These are phyloP conservation scores for Stagonosporopsis rhizophila DNA, from an alignment of 2,329 filamentous ascomycete genomes.

Conservation along the genomic window DNA sequence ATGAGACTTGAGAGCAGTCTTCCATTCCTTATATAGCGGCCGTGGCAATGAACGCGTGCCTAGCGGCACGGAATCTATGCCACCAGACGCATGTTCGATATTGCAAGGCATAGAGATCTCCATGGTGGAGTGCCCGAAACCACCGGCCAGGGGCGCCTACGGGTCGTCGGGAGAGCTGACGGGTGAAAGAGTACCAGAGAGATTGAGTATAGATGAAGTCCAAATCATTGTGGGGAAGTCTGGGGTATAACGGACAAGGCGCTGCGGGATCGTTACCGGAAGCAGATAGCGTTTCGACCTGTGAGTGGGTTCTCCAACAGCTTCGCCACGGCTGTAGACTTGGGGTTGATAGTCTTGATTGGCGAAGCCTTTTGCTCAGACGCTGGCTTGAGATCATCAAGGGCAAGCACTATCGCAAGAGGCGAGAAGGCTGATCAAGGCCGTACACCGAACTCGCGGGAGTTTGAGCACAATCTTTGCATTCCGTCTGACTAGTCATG, in stretches of 20 bases:
- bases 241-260: conserved; percentile 45
- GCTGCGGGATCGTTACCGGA: conserved; percentile 39
- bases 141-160: conserved; percentile 34
- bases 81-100: conserved; percentile 28
- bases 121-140: conserved; percentile 19
- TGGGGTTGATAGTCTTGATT: conserved; percentile 26
- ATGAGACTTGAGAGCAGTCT: conserved; percentile 12
- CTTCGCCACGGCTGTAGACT: conserved; percentile 25
- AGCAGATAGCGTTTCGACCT: conserved; percentile 29
- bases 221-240: conserved; percentile 40
- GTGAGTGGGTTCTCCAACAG: conserved; percentile 16
- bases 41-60: not conserved
- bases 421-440: not conserved
- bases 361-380: conserved; percentile 14
- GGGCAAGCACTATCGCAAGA: not conserved
- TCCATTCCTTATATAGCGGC: conserved; percentile 37
- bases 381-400: not conserved
- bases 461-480: conserved; percentile 1
- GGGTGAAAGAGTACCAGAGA: conserved; percentile 27
- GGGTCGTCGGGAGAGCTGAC: conserved; percentile 42
- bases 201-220: conserved; percentile 48
- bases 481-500: not conserved
- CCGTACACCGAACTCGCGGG: not conserved
- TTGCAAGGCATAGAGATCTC: conserved; percentile 28
- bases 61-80: conserved; percentile 21